Percentiles rank a stretch among this genome's conserved stretches.
Evolutionary conservation across 176 grass and related monocot genomes (phyloP).

Genomic region (Zoysia pacifica): DNA sequence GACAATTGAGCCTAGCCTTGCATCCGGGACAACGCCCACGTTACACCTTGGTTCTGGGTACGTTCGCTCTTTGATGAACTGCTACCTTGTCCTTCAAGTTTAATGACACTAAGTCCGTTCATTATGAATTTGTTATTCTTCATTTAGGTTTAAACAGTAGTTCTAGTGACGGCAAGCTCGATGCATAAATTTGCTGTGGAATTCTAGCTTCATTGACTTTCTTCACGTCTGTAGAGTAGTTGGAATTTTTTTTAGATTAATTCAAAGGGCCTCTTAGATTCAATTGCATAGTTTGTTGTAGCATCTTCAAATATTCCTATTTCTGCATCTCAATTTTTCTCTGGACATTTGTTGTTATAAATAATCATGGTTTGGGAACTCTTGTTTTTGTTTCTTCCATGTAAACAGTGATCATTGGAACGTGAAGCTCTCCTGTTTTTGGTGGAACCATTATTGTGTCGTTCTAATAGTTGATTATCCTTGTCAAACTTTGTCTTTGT

Average conservation of each 20-base stretch:
- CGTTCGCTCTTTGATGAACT: not conserved
- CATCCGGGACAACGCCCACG: conserved; percentile 50
- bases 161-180: not conserved
- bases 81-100: conserved; percentile 1
- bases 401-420: conserved; percentile 1
- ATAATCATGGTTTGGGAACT: not conserved
- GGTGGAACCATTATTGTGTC: not conserved
- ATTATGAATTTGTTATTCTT: not conserved
- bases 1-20: conserved; percentile 57
- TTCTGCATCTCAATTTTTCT: not conserved
- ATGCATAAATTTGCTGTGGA: not conserved
- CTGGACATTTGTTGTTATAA: not conserved
- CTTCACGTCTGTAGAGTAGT: not conserved
- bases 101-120: not conserved
- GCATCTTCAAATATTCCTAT: conserved; percentile 9
- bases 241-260: not conserved
- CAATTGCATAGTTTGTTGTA: not conserved
- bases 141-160: not conserved
- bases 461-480: conserved; percentile 29
- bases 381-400: not conserved
- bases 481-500: conserved; percentile 5
- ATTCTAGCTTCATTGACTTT: not conserved
- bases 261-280: not conserved
- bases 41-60: conserved; percentile 71
- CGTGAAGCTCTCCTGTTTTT: not conserved